A percentile compares a stretch with the other conserved stretches of the same genome.
Conservation (phyloP, 2,329 filamentous ascomycete species). For the Botrytis aclada region DNA sequence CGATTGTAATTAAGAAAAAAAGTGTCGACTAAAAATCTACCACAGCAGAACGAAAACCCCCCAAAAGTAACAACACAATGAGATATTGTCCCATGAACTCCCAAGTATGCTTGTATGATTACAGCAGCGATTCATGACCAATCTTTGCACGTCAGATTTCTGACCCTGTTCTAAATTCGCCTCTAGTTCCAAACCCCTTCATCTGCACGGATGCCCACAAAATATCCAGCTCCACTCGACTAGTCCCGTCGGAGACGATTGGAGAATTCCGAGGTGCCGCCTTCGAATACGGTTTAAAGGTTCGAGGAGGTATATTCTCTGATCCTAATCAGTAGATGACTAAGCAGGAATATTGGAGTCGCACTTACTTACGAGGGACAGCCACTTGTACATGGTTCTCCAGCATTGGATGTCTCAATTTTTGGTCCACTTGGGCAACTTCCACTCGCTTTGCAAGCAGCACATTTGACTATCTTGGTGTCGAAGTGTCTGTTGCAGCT, state of each 20-base stretch:
- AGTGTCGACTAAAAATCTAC: constrained; percentile 19
- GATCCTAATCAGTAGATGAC: neutral
- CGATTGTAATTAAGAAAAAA: constrained; percentile 11
- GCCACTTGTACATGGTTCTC: constrained; percentile 10
- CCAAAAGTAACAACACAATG: constrained; percentile 15
- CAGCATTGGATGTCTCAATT: neutral
- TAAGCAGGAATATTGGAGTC: neutral
- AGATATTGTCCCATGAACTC: constrained; percentile 18
- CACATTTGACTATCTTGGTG: neutral
- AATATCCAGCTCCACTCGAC: constrained; percentile 12
- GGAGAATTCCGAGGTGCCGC: constrained; percentile 6
- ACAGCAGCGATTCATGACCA: constrained; percentile 15
- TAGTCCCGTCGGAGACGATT: constrained; percentile 9
- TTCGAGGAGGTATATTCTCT: constrained; percentile 6
- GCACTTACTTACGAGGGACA: constrained; percentile 20
- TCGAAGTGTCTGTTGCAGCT: neutral
- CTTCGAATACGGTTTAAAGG: constrained; percentile 10
- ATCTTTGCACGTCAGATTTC: constrained; percentile 2
- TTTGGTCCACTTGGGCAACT: neutral
- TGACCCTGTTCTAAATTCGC: constrained; percentile 1
- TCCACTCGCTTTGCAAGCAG: constrained; percentile 5
- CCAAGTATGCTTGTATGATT: constrained; percentile 21
- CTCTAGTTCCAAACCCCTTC: constrained; percentile 12
- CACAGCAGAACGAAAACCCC: constrained; percentile 18
- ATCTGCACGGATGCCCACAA: constrained; percentile 11